Base-by-base conservation (phyloP, 1,284 basidiomycete genomes). In the Agroathelia rolfsii region DNA sequence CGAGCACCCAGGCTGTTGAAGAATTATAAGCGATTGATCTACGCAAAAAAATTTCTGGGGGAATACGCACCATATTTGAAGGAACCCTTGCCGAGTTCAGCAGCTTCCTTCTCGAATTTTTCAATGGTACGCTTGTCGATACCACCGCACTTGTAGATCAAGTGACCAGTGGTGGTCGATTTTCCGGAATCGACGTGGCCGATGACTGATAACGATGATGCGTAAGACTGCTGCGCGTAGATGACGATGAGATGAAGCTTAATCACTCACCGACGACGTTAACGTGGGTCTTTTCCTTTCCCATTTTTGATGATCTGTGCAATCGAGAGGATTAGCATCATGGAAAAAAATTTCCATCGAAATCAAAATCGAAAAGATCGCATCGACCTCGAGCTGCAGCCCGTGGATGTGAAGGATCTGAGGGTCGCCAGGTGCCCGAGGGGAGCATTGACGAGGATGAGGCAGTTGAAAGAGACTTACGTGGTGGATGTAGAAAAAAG, bases 131-230 rank as follows among this genome's bases (percentile, higher is more conserved):
- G 94, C 77, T 98, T 98, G 69, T 99, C 95, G 72, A 99, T 98
- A 89, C 95, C 95, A 82, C 94, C 94, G 66, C 94, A 99, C 83
- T 99, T 97, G 89, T 97, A 97, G 81, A 98, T 98, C 70, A 99
- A 76, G 76, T 99, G 95, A 53, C 95, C 95, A 56, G 95, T 98
- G 59, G 94, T 98, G 67, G 94, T 98, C 47, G 93, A 97, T 75
- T 97, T 97, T 53, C 94, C 87, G 60, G 86, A 89, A 70, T 90
- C 86, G 83, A 93, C 88, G 73, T 94, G 89, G 48, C 89, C 88
- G 72, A 93, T 92, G 64, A 94, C 89, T 87, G 64, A 52, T 55
- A 67, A 58, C 38, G 40, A 40, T 39, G 37, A 59, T 54, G 40
- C 44, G 41, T 34, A 35, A 31, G 30, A 36, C 37, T 31, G 38